Base-by-base conservation (phyloP, 2,329 filamentous ascomycete species). In the Podosphaera aphanis region DNA sequence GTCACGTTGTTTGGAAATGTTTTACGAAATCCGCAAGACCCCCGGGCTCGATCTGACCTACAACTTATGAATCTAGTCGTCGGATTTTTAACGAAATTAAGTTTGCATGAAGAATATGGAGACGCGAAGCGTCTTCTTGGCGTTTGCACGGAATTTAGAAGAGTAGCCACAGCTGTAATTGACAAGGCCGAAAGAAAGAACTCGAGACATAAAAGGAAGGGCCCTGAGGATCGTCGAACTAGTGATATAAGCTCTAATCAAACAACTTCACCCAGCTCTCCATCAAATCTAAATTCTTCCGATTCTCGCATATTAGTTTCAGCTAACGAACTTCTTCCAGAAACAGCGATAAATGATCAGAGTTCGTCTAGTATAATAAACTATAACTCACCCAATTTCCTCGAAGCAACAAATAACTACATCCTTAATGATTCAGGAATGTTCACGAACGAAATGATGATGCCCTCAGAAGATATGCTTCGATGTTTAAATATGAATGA, bases 1-100 rank as follows among this genome's bases (percentile, higher is more conserved):
- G 85, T 98, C 39, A 95, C 90, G 0, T 66, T 98, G 1, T 98
- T 98, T 57, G 86, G 88, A 48, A 94, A 95, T 56, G 92, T 95
- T 41, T 64, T 98, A 0, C 90, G 98, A 59, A 95, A 95, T 54
- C 90, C 90, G 0, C 74, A 88, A 48, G 90, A 98, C 57, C 76
- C 81, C 1, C 73, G 85, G 40, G 88, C 88, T 37, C 77, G 84
- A 46, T 85, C 85, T 1, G 90, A 98, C 59, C 76, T 90, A 15
- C 80, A 82, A 52, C 64, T 95, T 18, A 94, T 98, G 85, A 84
- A 79, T 53, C 69, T 88, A 6, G 90, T 98, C 1, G 86, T 95
- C 46, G 85, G 77, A 38, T 98, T 95, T 61, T 64, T 98, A 29
- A 84, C 82, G 2, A 86, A 83, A 62, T 70, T 98, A 11, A 82